phyloP scores from a whole-genome alignment of 345 rosid species.

The Murraya paniculata region DNA sequence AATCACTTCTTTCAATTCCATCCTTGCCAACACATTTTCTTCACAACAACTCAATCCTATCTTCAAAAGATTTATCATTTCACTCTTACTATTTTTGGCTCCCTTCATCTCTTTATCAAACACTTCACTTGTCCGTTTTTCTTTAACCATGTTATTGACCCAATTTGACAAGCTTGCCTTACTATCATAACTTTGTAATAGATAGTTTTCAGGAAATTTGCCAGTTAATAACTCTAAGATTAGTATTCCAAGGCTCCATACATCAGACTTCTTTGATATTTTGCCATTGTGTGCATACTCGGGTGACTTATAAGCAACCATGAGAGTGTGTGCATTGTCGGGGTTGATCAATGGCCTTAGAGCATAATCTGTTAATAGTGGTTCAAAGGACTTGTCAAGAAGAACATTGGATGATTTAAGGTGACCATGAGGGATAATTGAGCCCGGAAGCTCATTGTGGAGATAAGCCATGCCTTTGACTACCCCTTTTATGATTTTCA shows the following conservation, averaged over 20 bases:
- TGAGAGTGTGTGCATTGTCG: slow-evolving; percentile 53
- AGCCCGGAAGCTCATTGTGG: slow-evolving; percentile 51
- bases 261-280: slow-evolving; percentile 54
- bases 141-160: slow-evolving; percentile 64
- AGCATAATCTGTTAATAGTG: slow-evolving; percentile 56
- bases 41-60: slow-evolving; percentile 75
- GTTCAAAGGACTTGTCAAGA: slow-evolving; percentile 44
- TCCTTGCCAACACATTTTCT: slow-evolving; percentile 49
- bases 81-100: slow-evolving; percentile 46
- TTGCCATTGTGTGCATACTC: slow-evolving; percentile 45
- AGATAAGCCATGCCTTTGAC: slow-evolving; percentile 60
- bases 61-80: slow-evolving; percentile 60
- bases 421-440: slow-evolving; percentile 68
- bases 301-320: slow-evolving; percentile 71
- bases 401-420: slow-evolving; percentile 80
- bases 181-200: slow-evolving; percentile 39
- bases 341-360: slow-evolving; percentile 61
- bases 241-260: slow-evolving; percentile 68
- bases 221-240: slow-evolving; percentile 65
- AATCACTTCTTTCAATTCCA: slow-evolving; percentile 45
- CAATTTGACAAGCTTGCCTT: slow-evolving; percentile 49
- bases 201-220: slow-evolving; percentile 62
- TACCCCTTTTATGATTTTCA: slow-evolving; percentile 64
- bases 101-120: slow-evolving; percentile 66
- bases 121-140: slow-evolving; percentile 49